Base-by-base conservation (phyloP, 2,329 filamentous ascomycete genomes). In the Cryphonectria carpinicola region DNA sequence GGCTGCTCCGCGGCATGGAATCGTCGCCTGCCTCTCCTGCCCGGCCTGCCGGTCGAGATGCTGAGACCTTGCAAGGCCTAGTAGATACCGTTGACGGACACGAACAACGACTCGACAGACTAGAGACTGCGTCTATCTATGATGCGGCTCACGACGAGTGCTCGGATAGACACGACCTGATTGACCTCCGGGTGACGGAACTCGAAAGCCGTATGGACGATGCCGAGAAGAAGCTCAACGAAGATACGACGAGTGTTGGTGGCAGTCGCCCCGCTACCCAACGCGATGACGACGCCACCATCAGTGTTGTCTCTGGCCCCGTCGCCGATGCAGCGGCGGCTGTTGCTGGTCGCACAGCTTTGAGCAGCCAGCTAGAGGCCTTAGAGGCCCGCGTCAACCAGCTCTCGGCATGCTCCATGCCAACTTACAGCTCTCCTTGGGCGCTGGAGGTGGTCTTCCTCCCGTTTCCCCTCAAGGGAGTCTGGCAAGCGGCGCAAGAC, bases 371-470 rank as follows among this genome's bases (percentile, higher is more conserved):
- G 73, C 80, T 90, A 1, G 82, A 87, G 73, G 78, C 79, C 8
- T 78, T 89, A 0, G 83, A 85, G 73, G 82, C 84, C 3, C 85
- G 87, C 72, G 80, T 89, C 65, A 79, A 82, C 41, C 83, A 87
- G 60, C 82, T 93, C 13, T 90, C 92, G 78, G 77, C 79, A 17
- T 84, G 85, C 7, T 82, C 86, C 13, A 79, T 89, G 41, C 92
- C 92, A n/a, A 89, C 91, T 0, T 83, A 83, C 39, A 80, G 81
- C 58, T 84, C 87, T 56, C 91, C 92, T 0, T 94, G 92, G 91
- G 88, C 92, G 74, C 82, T 95, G 1, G 92, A 95, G 76, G 90
- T 95, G 5, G 89, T 95, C 1, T 89, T 94, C 70, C 79, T 95
- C 10, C 93, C 93, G 1, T 95, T 93, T 78, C 84, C 86, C 1